Conservation (phyloP, 23 red algal genomes). For the Gracilaria gracilis region DNA sequence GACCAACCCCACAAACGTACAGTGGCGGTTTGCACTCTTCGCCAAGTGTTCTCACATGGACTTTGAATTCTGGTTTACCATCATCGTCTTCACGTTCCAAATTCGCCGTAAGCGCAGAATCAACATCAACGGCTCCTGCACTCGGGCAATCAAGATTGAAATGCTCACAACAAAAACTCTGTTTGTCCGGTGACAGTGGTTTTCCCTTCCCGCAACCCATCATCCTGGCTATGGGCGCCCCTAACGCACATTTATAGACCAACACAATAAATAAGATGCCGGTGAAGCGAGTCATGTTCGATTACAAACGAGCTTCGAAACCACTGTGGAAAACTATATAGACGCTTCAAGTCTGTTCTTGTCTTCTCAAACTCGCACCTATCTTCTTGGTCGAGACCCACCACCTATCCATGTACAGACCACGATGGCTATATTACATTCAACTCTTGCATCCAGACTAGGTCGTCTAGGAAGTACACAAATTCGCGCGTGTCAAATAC, state of each 20-base stretch:
- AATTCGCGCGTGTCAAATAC: slow-evolving; percentile 7
- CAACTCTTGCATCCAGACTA: neutral
- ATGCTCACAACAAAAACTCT: slow-evolving; percentile 63
- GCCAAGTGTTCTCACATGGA: slow-evolving; percentile 34
- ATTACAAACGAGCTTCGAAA: neutral
- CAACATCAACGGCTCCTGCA: neutral
- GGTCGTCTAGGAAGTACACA: neutral
- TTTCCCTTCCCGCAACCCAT: slow-evolving; percentile 42
- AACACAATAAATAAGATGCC: neutral
- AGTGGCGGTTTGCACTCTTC: slow-evolving; percentile 14
- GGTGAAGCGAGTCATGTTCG: neutral
- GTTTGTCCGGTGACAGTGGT: slow-evolving; percentile 22
- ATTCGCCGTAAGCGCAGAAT: neutral
- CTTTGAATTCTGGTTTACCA: neutral
- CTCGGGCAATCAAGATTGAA: slow-evolving; percentile 67
- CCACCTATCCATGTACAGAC: neutral
- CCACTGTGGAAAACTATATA: no score
- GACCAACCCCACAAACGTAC: slow-evolving; percentile 43
- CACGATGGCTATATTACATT: neutral
- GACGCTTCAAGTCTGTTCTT: neutral
- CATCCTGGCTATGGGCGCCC: slow-evolving; percentile 45
- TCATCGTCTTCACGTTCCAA: neutral
- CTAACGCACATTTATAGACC: neutral
- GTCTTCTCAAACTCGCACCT: neutral
- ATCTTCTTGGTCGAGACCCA: neutral